A percentile compares a stretch with the other conserved stretches of the same genome.
These are phyloP conservation scores for Jimgerdemannia lactiflua DNA, from an alignment of 192 early-diverging fungal genomes.

Conservation along the genomic window DNA sequence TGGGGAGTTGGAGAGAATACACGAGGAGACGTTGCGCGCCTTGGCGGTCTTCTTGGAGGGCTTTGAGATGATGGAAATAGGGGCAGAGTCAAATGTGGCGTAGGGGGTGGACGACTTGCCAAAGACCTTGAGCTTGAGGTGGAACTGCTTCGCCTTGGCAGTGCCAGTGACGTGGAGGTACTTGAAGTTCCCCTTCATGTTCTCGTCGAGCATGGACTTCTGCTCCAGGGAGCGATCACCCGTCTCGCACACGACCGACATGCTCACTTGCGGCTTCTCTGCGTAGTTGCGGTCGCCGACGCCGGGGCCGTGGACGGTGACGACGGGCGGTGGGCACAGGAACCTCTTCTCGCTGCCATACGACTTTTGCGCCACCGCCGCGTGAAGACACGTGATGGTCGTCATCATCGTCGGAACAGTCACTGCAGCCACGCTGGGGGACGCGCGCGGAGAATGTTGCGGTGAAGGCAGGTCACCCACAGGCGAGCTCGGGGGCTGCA, in stretches of 20 bases:
- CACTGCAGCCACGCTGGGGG: slow-evolving; percentile 2
- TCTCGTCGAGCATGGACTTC: slow-evolving; percentile 47
- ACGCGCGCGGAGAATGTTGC: slow-evolving; percentile 10
- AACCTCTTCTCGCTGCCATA: slow-evolving; percentile 92
- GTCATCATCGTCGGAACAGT: slow-evolving; percentile 36
- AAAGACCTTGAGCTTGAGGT: slow-evolving; percentile 62
- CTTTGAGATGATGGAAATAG: slow-evolving; percentile 88
- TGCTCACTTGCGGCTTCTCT: slow-evolving; percentile 18
- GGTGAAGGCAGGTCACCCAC: slow-evolving; percentile 6
- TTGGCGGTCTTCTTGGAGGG: slow-evolving; percentile 90
- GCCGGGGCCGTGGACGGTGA: slow-evolving; percentile 50
- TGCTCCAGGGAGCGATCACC: slow-evolving; percentile 43
- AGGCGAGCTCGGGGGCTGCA: slow-evolving; percentile 16
- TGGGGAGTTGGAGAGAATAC: slow-evolving; percentile 70
- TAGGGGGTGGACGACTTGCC: slow-evolving; percentile 39
- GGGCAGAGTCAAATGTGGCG: slow-evolving; percentile 64
- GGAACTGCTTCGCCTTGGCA: slow-evolving; percentile 78
- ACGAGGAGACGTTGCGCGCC: slow-evolving; percentile 71
- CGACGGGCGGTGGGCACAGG: slow-evolving; percentile 73
- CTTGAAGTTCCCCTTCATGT: slow-evolving; percentile 63
- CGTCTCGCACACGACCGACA: slow-evolving; percentile 27
- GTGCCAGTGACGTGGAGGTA: slow-evolving; percentile 76
- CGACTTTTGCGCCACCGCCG: slow-evolving; percentile 88
- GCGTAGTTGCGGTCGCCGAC: slow-evolving; percentile 21
- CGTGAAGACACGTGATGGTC: slow-evolving; percentile 81